Evolutionary conservation across 2,329 filamentous ascomycete genomes (phyloP).

Genomic region (Penicillium occitanis): DNA sequence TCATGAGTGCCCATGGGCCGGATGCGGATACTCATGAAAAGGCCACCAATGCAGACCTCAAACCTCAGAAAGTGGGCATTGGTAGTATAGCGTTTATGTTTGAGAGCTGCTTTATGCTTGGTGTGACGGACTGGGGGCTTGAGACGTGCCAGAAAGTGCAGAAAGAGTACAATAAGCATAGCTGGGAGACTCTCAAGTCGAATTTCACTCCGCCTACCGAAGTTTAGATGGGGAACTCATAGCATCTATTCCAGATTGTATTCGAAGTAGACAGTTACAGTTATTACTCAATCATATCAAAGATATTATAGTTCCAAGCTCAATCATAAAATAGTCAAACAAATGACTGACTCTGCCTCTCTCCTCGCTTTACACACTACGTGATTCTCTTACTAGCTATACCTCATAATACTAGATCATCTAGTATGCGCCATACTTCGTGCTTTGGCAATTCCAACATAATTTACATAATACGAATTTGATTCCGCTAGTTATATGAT

Average conservation of each 20-base stretch:
- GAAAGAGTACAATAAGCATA: not conserved
- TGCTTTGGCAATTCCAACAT: not conserved
- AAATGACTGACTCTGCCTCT: not conserved
- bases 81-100: not conserved
- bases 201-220: not conserved
- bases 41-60: not conserved
- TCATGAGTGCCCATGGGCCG: not conserved
- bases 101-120: not conserved
- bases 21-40: not conserved
- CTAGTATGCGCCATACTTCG: not conserved
- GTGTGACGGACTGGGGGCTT: not conserved
- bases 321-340: not conserved
- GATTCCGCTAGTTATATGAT: not conserved
- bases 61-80: not conserved
- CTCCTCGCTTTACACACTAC: not conserved
- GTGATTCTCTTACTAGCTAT: not conserved
- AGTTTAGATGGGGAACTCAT: not conserved
- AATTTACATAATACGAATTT: not conserved
- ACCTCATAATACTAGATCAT: not conserved
- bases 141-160: not conserved
- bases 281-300: not conserved
- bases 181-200: not conserved
- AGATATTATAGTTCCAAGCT: not conserved
- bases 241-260: too few relatives aligned
- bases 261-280: not conserved